phyloP scores from a whole-genome alignment of 1,139 yeast species.

The Sugiyamaella castrensis region DNA sequence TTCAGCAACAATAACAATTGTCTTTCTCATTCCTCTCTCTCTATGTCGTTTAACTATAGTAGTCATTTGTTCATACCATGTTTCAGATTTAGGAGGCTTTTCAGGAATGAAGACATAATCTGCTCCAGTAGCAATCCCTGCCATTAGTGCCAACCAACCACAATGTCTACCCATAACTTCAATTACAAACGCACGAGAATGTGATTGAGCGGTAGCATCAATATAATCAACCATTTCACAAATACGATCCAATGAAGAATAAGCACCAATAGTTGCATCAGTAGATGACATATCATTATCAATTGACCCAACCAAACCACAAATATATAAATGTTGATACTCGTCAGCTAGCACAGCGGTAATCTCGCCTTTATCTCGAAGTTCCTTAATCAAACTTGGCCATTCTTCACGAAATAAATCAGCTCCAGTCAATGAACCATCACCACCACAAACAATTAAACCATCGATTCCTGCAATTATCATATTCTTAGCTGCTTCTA shows the following conservation, averaged over 20 bases:
- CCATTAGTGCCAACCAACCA: constrained; percentile 97
- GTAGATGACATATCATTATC: constrained; percentile 98
- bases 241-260: constrained; percentile 88
- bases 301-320: constrained; percentile 94
- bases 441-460: constrained; percentile 97
- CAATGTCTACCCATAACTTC: constrained; percentile 99
- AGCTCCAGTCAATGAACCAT: constrained; percentile 97
- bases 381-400: constrained; percentile 80
- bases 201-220: constrained; percentile 96
- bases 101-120: constrained; percentile 94
- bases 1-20: constrained; percentile 94
- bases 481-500: constrained; percentile 78
- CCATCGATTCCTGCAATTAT: constrained; percentile 91
- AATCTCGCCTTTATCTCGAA: constrained; percentile 53
- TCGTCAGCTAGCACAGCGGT: constrained; percentile 55
- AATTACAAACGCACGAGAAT: constrained; percentile 94
- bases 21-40: constrained; percentile 82
- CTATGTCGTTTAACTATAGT: constrained; percentile 74
- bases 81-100: constrained; percentile 61
- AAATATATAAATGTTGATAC: constrained; percentile 75
- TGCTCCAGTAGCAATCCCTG: constrained; percentile 94
- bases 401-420: constrained; percentile 91
- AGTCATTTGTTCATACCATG: constrained; percentile 68
- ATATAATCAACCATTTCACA: constrained; percentile 92
- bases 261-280: constrained; percentile 95